phyloP scores from a whole-genome alignment of 176 grass and related monocot genomes.

The Phyllostachys edulis region DNA sequence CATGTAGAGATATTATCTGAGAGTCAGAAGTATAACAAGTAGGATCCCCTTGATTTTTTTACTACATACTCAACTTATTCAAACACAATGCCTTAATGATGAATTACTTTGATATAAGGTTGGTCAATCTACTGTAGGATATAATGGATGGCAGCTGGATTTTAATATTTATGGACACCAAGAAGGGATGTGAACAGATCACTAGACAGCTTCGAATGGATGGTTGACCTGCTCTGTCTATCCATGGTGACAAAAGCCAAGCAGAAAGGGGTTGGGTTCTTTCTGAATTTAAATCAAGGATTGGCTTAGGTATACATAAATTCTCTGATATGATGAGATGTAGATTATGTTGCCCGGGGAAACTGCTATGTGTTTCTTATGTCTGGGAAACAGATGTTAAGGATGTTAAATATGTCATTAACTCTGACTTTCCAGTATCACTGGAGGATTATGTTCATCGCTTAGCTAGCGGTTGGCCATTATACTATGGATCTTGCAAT shows the following conservation, averaged over 20 bases:
- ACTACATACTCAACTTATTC: background rate
- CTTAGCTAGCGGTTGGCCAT: too few species aligned
- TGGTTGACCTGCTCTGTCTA: constrained; percentile 93
- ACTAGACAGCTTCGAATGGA: constrained; percentile 89
- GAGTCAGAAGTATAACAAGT: constrained; percentile 98
- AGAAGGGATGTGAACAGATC: constrained; percentile 91
- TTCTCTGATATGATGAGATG: background rate
- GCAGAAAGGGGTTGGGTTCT: constrained; percentile 97
- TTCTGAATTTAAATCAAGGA: constrained; percentile 95
- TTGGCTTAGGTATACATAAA: constrained; percentile 66
- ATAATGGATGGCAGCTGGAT: constrained; percentile 97
- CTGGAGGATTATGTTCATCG: constrained; percentile 95
- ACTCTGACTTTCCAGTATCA: constrained; percentile 94
- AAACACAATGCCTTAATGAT: constrained; percentile 1
- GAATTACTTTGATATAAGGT: constrained; percentile 44
- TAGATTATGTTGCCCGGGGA: background rate
- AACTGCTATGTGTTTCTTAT: constrained; percentile 14
- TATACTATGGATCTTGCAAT: too few species aligned
- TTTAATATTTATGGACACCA: constrained; percentile 96
- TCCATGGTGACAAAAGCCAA: constrained; percentile 98
- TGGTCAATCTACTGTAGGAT: constrained; percentile 93
- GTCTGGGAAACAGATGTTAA: constrained; percentile 72
- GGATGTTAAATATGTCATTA: constrained; percentile 97
- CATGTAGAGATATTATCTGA: constrained; percentile 98
- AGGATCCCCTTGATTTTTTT: constrained; percentile 34